phyloP scores from a whole-genome alignment of 768 basidiomycete species.

The Panus rudis region DNA sequence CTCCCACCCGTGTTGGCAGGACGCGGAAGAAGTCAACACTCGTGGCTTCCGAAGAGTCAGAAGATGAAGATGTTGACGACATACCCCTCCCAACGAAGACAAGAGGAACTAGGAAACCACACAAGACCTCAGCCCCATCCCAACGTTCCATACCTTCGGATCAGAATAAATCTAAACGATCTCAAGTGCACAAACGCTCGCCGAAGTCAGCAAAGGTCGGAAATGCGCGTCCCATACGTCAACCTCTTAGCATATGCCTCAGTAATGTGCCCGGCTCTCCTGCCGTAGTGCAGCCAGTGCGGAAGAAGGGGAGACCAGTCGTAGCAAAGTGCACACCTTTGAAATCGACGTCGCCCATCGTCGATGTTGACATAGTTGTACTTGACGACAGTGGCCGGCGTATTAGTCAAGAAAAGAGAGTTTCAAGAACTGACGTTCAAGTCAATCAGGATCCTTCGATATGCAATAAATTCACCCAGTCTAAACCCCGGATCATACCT shows the following conservation, averaged over 20 bases:
- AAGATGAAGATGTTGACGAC: too few relatives aligned
- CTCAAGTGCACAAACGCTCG: too few relatives aligned
- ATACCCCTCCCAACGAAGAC: too few relatives aligned
- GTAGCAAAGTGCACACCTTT: conserved; percentile 10
- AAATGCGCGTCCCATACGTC: conserved; percentile 27
- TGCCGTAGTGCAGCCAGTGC: conserved; percentile 19
- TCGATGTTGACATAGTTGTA: conserved; percentile 62
- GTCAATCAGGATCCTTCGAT: too few relatives aligned
- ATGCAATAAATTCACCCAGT: background rate
- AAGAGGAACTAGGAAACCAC: too few relatives aligned
- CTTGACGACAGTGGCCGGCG: conserved; percentile 54
- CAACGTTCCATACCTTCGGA: too few relatives aligned
- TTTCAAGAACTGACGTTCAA: conserved; percentile 39
- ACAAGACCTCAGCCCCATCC: too few relatives aligned
- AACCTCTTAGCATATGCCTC: conserved; percentile 34
- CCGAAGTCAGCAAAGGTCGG: too few relatives aligned
- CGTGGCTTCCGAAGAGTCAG: too few relatives aligned
- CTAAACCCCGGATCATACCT: background rate
- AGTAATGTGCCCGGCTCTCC: conserved; percentile 35
- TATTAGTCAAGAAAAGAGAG: conserved; percentile 54
- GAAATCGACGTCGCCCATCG: conserved; percentile 38
- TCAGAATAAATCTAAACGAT: too few relatives aligned
- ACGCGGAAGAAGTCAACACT: too few relatives aligned
- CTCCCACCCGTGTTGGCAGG: too few relatives aligned
- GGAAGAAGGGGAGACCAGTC: conserved; percentile 11